Percentiles rank a stretch among this genome's conserved stretches.
Conservation (phyloP, 768 basidiomycete species). For the Tulasnella sp. region DNA sequence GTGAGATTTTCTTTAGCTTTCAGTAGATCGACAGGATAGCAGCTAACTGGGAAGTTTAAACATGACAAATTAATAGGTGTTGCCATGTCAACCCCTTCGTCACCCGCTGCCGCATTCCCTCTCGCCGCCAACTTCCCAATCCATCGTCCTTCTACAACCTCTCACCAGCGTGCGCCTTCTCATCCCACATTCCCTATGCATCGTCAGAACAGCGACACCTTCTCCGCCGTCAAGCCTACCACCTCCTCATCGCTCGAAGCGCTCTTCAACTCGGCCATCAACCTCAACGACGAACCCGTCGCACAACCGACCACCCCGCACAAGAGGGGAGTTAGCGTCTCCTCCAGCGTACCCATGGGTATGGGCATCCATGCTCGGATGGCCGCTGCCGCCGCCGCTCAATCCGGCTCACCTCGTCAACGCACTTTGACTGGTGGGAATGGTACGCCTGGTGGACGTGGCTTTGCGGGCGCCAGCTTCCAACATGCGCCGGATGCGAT, state of each 20-base stretch:
- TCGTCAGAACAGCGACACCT: neutral
- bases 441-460: neutral
- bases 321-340: neutral
- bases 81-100: too few species aligned
- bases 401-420: neutral
- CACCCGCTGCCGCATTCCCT: neutral
- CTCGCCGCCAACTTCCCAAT: too few species aligned
- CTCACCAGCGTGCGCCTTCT: neutral
- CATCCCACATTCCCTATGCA: constrained; percentile 5
- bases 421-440: constrained; percentile 1
- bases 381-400: neutral
- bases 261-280: neutral
- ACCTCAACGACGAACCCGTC: neutral
- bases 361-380: constrained; percentile 1
- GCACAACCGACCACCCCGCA: neutral
- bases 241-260: constrained; percentile 7
- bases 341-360: neutral
- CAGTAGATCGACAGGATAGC: too few species aligned
- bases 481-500: constrained; percentile 6
- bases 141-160: neutral
- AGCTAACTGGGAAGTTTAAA: too few species aligned
- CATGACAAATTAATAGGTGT: too few species aligned
- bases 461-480: constrained; percentile 10
- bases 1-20: too few species aligned
- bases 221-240: neutral